Percentiles rank a stretch among this genome's conserved stretches.
phyloP scores from a whole-genome alignment of 108 stramenopile species.

The Stephanodiscus minutulus region DNA sequence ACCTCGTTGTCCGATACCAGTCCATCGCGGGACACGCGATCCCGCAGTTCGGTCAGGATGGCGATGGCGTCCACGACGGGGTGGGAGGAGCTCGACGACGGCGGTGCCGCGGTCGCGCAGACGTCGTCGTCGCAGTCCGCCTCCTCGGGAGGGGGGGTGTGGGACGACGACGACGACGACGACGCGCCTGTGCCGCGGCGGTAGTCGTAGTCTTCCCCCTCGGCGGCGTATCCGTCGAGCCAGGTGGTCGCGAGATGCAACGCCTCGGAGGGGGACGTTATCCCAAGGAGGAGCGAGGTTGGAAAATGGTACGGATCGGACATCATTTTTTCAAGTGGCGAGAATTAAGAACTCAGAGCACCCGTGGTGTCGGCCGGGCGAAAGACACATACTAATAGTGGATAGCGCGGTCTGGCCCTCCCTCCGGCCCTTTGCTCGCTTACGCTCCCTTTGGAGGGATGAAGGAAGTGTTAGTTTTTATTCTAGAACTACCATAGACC shows the following conservation, averaged over 20 bases:
- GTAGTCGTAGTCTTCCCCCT: neutral
- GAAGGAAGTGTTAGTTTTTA: no score
- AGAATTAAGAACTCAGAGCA: no score
- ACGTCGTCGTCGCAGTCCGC: no score
- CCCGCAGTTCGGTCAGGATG: slow-evolving; percentile 12
- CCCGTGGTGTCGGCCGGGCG: no score
- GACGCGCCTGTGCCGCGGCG: neutral
- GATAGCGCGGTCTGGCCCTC: no score
- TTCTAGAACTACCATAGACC: no score
- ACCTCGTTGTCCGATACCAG: slow-evolving; percentile 74
- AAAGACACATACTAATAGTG: no score
- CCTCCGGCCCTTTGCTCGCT: no score
- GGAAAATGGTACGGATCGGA: neutral
- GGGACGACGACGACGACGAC: neutral
- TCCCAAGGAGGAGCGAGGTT: neutral
- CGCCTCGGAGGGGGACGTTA: slow-evolving; percentile 6
- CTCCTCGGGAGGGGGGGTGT: neutral
- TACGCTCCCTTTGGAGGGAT: no score
- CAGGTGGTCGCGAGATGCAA: neutral
- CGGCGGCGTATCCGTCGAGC: neutral
- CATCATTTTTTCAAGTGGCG: no score
- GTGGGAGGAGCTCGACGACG: neutral
- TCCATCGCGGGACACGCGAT: slow-evolving; percentile 3
- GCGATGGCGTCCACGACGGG: slow-evolving; percentile 20
- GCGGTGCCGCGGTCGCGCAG: no score